Percentiles rank a stretch among this genome's conserved stretches.
Conservation (phyloP, 257 asterid species). For the Sherardia arvensis region DNA sequence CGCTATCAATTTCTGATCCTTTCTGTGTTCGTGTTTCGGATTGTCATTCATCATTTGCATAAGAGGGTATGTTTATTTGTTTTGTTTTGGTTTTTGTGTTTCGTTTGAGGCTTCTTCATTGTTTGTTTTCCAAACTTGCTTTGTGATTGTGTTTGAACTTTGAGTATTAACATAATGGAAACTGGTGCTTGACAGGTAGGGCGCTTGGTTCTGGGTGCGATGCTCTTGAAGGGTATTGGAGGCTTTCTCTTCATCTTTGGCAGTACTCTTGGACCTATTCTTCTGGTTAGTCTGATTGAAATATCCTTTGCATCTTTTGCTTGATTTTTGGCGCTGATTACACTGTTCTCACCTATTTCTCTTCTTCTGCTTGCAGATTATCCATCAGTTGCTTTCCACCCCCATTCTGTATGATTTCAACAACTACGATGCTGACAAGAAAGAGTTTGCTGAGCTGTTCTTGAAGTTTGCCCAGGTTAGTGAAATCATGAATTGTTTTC, state of each 20-base stretch:
- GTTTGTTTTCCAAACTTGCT: no score
- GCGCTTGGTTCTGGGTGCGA: slow-evolving; percentile 55
- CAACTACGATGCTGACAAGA: slow-evolving; percentile 72
- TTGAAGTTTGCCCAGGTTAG: no score
- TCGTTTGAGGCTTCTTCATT: no score
- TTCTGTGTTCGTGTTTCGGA: no score
- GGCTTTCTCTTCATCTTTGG: slow-evolving; percentile 74
- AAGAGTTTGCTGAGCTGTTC: slow-evolving; percentile 60
- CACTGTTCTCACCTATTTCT: background rate
- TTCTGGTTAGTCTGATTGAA: slow-evolving; percentile 43
- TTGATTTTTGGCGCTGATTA: background rate
- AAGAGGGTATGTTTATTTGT: no score
- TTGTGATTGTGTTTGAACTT: no score
- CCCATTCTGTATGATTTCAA: slow-evolving; percentile 87
- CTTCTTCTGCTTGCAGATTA: slow-evolving; percentile 32
- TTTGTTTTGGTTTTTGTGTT: no score
- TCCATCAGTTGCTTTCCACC: slow-evolving; percentile 65
- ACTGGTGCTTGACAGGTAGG: slow-evolving; percentile 41
- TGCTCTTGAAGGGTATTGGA: no score
- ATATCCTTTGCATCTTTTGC: background rate
- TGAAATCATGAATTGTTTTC: background rate
- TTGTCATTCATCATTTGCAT: no score
- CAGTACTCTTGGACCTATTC: slow-evolving; percentile 68
- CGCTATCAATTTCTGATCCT: no score
- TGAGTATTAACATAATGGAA: slow-evolving; percentile 7